phyloP scores from a whole-genome alignment of 2,329 filamentous ascomycete species.

The Ascocoryne sarcoides region DNA sequence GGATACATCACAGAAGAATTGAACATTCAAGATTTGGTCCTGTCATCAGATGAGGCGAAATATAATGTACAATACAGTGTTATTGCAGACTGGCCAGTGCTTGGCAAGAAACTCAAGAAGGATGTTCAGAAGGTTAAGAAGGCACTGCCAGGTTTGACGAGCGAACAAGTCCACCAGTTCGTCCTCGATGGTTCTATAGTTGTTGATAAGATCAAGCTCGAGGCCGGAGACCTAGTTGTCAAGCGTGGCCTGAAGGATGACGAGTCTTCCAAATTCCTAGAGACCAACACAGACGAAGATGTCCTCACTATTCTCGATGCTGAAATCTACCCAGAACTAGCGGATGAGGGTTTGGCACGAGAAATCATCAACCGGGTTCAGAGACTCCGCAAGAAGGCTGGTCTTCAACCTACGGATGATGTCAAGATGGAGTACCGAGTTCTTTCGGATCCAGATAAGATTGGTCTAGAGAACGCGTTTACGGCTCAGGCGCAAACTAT shows the following conservation, averaged over 20 bases:
- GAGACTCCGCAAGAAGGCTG: slow-evolving; percentile 86
- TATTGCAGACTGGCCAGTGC: slow-evolving; percentile 81
- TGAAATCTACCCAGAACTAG: slow-evolving; percentile 73
- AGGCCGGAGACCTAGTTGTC: slow-evolving; percentile 74
- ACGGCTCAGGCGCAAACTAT: slow-evolving; percentile 58
- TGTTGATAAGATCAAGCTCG: slow-evolving; percentile 79
- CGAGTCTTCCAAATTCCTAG: slow-evolving; percentile 61
- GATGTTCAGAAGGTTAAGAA: slow-evolving; percentile 88
- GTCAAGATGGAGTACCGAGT: slow-evolving; percentile 91
- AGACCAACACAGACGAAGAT: slow-evolving; percentile 82
- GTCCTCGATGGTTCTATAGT: slow-evolving; percentile 63
- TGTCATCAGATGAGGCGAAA: slow-evolving; percentile 78
- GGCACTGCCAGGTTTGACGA: slow-evolving; percentile 69
- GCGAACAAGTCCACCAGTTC: slow-evolving; percentile 73
- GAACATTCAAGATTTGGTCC: slow-evolving; percentile 76
- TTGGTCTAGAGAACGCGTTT: slow-evolving; percentile 65
- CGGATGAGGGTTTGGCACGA: slow-evolving; percentile 78
- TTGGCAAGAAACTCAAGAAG: slow-evolving; percentile 97
- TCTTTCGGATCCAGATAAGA: slow-evolving; percentile 65
- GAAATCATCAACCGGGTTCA: slow-evolving; percentile 94
- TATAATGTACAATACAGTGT: slow-evolving; percentile 92
- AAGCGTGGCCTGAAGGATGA: slow-evolving; percentile 70
- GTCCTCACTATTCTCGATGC: slow-evolving; percentile 87
- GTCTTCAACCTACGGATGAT: slow-evolving; percentile 83
- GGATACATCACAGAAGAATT: slow-evolving; percentile 88